Evolutionary conservation across 306 rosid genomes (phyloP).

Genomic region (Psophocarpus tetragonolobus): DNA sequence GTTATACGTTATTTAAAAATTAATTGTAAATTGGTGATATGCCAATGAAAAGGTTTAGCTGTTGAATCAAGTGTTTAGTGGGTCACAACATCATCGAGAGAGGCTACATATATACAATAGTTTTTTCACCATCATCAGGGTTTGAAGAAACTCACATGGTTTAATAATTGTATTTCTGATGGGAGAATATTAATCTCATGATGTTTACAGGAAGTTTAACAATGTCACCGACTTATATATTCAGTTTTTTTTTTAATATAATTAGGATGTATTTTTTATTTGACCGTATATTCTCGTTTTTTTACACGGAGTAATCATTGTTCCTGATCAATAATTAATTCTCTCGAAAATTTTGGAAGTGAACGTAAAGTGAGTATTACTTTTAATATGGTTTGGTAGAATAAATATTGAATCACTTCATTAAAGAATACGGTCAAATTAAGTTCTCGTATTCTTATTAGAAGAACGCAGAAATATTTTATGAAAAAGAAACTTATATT

Average conservation of each 20-base stretch:
- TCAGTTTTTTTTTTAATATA: background rate
- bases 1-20: constrained; percentile 2
- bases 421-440: no score
- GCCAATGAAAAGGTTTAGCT: background rate
- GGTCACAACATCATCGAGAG: constrained; percentile 26
- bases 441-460: no score
- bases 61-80: constrained; percentile 22
- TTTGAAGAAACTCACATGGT: constrained; percentile 25
- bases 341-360: no score
- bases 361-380: no score
- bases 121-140: constrained; percentile 9
- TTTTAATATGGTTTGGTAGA: no score
- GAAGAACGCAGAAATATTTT: no score
- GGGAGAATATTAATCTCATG: constrained; percentile 3
- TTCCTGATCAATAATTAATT: no score
- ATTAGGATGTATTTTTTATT: background rate
- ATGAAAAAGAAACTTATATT: no score
- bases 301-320: no score
- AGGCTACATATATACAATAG: background rate
- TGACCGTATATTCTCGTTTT: no score
- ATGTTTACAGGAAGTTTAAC: background rate
- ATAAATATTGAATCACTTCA: no score
- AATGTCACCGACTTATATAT: background rate
- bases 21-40: background rate
- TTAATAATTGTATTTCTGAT: constrained; percentile 25